These are phyloP conservation scores for Cudoniella acicularis DNA, from an alignment of 495 filamentous ascomycete species.

Conservation along the genomic window DNA sequence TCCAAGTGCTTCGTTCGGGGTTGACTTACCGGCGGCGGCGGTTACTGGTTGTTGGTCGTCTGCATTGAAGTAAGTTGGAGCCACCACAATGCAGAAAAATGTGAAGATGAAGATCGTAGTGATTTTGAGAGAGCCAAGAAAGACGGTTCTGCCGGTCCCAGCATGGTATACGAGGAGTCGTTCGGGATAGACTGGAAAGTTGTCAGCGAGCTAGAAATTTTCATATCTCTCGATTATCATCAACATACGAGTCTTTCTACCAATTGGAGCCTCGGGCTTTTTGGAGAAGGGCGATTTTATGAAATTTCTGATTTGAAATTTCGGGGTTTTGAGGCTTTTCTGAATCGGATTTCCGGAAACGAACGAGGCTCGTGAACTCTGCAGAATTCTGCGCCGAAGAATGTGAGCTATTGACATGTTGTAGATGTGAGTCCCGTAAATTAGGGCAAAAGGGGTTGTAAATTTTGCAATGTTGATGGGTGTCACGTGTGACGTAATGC, in stretches of 20 bases:
- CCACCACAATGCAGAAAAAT: constrained; percentile 56
- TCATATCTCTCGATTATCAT: background rate
- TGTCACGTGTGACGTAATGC: too few species aligned
- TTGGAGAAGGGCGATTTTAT: too few species aligned
- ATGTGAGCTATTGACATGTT: too few species aligned
- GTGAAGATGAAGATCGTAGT: constrained; percentile 67
- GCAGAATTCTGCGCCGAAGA: too few species aligned
- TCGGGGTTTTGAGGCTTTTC: too few species aligned
- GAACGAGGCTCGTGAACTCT: too few species aligned
- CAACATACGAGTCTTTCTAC: constrained; percentile 6
- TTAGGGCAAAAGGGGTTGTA: too few species aligned
- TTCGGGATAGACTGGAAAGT: constrained; percentile 45
- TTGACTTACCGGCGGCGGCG: constrained; percentile 42
- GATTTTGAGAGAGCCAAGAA: constrained; percentile 64
- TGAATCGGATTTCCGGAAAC: too few species aligned
- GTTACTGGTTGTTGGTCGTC: constrained; percentile 34
- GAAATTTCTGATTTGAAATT: too few species aligned
- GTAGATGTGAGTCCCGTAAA: too few species aligned
- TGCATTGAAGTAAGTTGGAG: constrained; percentile 52
- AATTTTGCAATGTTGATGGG: too few species aligned
- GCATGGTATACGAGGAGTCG: constrained; percentile 69
- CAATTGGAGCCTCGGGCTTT: background rate
- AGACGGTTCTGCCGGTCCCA: constrained; percentile 60
- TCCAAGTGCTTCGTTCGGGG: too few species aligned
- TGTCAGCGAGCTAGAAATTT: background rate